Percentiles rank a stretch among this genome's conserved stretches.
phyloP scores from a whole-genome alignment of 768 basidiomycete genomes.

The Lyophyllum decastes region DNA sequence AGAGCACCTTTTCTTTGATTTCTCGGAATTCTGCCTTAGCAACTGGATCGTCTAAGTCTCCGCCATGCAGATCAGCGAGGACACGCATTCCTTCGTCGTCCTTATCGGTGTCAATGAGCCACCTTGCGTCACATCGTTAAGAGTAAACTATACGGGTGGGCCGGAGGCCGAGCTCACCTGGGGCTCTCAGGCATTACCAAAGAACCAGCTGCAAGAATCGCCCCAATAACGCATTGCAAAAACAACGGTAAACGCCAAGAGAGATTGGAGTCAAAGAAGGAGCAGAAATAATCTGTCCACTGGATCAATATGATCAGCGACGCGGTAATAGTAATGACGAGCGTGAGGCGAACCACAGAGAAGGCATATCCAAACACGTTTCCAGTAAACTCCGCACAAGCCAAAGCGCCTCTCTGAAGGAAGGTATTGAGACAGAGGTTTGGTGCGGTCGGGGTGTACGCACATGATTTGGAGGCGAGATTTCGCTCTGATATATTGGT shows the following conservation, averaged over 20 bases:
- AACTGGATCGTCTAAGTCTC: slow-evolving; percentile 62
- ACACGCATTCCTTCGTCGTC: slow-evolving; percentile 85
- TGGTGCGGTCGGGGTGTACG: not conserved
- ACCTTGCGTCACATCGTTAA: slow-evolving; percentile 45
- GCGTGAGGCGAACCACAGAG: slow-evolving; percentile 67
- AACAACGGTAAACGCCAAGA: slow-evolving; percentile 86
- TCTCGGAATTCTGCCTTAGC: slow-evolving; percentile 84
- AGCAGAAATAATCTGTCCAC: slow-evolving; percentile 93
- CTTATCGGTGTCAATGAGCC: slow-evolving; percentile 85
- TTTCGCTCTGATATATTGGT: slow-evolving; percentile 89
- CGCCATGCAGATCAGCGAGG: slow-evolving; percentile 87
- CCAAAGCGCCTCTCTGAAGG: slow-evolving; percentile 75
- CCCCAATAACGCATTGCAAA: slow-evolving; percentile 81
- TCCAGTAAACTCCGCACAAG: slow-evolving; percentile 90
- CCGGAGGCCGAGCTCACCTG: slow-evolving; percentile 38
- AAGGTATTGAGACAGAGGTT: not conserved
- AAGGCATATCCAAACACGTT: slow-evolving; percentile 85
- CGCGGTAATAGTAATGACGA: not conserved
- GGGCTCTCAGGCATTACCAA: slow-evolving; percentile 86
- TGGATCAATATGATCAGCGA: slow-evolving; percentile 23
- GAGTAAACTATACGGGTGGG: not conserved
- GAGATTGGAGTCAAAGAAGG: slow-evolving; percentile 75
- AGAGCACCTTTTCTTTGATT: slow-evolving; percentile 79
- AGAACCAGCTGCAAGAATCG: slow-evolving; percentile 73
- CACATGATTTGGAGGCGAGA: slow-evolving; percentile 85